A percentile compares a stretch with the other conserved stretches of the same genome.
phyloP scores from a whole-genome alignment of 1,284 basidiomycete species.

The Ganoderma lingzhi region DNA sequence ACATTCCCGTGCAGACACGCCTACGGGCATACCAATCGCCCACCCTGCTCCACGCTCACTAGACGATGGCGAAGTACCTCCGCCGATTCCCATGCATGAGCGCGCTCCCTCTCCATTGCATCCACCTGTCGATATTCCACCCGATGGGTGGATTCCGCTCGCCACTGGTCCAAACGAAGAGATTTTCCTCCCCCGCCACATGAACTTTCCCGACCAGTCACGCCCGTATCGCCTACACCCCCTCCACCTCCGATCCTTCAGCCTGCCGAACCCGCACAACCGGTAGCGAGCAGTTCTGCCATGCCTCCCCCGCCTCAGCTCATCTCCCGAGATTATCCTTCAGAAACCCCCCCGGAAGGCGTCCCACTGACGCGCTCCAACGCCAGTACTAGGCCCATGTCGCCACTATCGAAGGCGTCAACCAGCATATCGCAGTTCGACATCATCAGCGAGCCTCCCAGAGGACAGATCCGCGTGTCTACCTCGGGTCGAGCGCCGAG shows the following conservation, averaged over 20 bases:
- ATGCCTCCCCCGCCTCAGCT: slow-evolving; percentile 20
- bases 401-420: slow-evolving; percentile 39
- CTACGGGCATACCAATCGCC: slow-evolving; percentile 25
- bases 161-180: slow-evolving; percentile 36
- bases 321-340: slow-evolving; percentile 33
- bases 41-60: slow-evolving; percentile 26
- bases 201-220: slow-evolving; percentile 41
- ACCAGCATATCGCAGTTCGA: slow-evolving; percentile 42
- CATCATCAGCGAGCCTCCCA: slow-evolving; percentile 32
- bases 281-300: slow-evolving; percentile 14
- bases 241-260: slow-evolving; percentile 15
- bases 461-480: slow-evolving; percentile 20
- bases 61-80: slow-evolving; percentile 26
- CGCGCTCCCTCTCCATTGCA: slow-evolving; percentile 36
- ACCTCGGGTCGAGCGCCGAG: slow-evolving; percentile 12
- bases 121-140: slow-evolving; percentile 38
- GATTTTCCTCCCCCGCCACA: slow-evolving; percentile 49
- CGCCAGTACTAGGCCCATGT: slow-evolving; percentile 28
- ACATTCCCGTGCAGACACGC: slow-evolving; percentile 31
- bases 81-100: slow-evolving; percentile 46
- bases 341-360: slow-evolving; percentile 20
- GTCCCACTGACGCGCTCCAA: slow-evolving; percentile 14
- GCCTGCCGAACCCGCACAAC: slow-evolving; percentile 3
- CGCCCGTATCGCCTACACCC: slow-evolving; percentile 18
- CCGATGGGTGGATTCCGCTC: slow-evolving; percentile 52